A percentile compares a stretch with the other conserved stretches of the same genome.
phyloP scores from a whole-genome alignment of 495 filamentous ascomycete genomes.

The Cladorrhinum samala region DNA sequence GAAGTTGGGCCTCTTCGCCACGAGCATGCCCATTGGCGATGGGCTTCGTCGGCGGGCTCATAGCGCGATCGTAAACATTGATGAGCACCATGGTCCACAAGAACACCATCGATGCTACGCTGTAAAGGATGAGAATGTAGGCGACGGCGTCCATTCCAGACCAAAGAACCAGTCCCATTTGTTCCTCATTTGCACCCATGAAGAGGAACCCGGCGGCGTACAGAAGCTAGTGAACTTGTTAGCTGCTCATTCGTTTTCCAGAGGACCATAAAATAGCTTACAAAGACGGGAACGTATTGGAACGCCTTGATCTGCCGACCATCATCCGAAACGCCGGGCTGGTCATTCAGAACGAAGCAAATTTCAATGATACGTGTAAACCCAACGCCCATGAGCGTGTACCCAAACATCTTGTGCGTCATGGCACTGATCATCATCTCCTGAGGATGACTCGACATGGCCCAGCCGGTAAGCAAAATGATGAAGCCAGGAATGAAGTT shows the following conservation, averaged over 20 bases:
- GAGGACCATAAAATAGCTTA: constrained; percentile 42
- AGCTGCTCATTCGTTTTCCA: background rate
- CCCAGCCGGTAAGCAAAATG: constrained; percentile 89
- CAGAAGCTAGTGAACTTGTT: constrained; percentile 56
- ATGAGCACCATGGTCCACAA: constrained; percentile 82
- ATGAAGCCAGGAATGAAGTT: constrained; percentile 91
- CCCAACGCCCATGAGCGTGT: constrained; percentile 89
- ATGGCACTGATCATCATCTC: constrained; percentile 73
- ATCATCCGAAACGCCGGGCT: constrained; percentile 49
- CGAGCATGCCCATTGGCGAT: constrained; percentile 32
- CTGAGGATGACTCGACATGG: constrained; percentile 87
- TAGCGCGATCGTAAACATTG: constrained; percentile 65
- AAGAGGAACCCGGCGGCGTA: constrained; percentile 94
- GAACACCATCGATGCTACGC: constrained; percentile 82
- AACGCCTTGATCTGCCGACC: constrained; percentile 68
- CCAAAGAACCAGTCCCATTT: constrained; percentile 69
- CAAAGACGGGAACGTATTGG: constrained; percentile 86
- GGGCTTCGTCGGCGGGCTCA: constrained; percentile 20
- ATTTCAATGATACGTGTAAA: constrained; percentile 83
- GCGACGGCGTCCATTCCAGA: constrained; percentile 80
- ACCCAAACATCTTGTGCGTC: constrained; percentile 90
- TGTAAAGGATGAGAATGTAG: constrained; percentile 86
- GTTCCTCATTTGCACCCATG: constrained; percentile 95
- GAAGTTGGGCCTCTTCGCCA: constrained; percentile 41
- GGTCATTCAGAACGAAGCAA: constrained; percentile 75